phyloP scores from a whole-genome alignment of 225 moss, liverwort and hornwort species.

The Sphagnum tenellum region DNA sequence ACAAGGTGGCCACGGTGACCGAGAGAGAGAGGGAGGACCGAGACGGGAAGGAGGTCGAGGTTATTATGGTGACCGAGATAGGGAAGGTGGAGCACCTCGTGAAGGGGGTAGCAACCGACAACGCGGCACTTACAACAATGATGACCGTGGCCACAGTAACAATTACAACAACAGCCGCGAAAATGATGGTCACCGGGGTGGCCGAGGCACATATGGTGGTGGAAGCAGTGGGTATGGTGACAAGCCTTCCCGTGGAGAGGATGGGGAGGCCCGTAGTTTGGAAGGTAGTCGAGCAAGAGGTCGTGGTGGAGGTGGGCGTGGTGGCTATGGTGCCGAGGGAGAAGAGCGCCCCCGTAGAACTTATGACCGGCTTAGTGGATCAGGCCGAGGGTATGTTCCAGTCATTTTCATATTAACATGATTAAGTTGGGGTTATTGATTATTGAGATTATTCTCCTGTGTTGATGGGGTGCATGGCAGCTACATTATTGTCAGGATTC shows the following conservation, averaged over 20 bases:
- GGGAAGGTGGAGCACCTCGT: conserved; percentile 20
- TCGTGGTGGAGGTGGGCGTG: conserved; percentile 32
- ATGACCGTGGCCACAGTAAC: conserved; percentile 34
- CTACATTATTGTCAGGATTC: too few species aligned
- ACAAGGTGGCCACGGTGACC: conserved; percentile 26
- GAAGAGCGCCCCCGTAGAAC: conserved; percentile 61
- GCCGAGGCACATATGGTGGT: conserved; percentile 15
- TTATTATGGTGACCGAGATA: conserved; percentile 18
- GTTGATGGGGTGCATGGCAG: too few species aligned
- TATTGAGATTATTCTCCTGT: too few species aligned
- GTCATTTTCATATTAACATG: too few species aligned
- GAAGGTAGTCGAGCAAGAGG: conserved; percentile 60
- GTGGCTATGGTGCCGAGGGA: conserved; percentile 27
- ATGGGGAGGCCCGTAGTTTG: conserved; percentile 45
- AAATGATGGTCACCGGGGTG: conserved; percentile 34
- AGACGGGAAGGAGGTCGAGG: conserved; percentile 22
- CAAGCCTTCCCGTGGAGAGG: conserved; percentile 35
- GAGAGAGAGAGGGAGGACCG: background rate
- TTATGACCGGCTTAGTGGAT: conserved; percentile 81
- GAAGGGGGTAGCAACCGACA: conserved; percentile 4
- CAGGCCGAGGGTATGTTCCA: conserved; percentile 52
- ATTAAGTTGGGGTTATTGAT: too few species aligned
- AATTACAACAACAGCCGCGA: conserved; percentile 29
- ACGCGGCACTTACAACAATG: conserved; percentile 22
- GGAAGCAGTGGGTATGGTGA: conserved; percentile 19